Evolutionary conservation across 2,329 filamentous ascomycete species (phyloP).

Genomic region (Xylariaceae sp.): DNA sequence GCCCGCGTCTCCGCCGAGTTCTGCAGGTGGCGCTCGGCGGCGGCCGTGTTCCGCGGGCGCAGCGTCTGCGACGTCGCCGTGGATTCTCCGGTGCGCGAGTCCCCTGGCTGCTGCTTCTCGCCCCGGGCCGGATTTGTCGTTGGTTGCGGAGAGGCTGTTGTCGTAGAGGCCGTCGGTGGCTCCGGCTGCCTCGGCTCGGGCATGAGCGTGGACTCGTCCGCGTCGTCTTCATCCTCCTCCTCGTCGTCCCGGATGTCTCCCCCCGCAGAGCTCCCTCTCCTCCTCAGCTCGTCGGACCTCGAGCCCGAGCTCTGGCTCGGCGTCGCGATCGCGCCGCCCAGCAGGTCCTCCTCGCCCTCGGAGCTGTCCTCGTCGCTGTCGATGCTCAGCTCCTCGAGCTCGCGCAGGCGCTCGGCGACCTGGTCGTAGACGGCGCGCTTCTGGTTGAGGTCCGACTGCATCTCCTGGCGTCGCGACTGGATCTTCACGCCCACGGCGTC

Average conservation of each 20-base stretch:
- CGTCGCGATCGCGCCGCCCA: constrained; percentile 42
- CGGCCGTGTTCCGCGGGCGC: constrained; percentile 19
- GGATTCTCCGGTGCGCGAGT: constrained; percentile 5
- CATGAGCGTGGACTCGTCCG: constrained; percentile 13
- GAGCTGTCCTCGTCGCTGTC: constrained; percentile 35
- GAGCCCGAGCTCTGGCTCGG: constrained; percentile 46
- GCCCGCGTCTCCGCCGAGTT: constrained; percentile 9
- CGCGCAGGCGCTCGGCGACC: constrained; percentile 57
- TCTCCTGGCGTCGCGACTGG: constrained; percentile 48
- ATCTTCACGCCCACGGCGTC: constrained; percentile 54
- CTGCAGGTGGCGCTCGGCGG: not conserved
- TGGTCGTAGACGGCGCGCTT: constrained; percentile 61
- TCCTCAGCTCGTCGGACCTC: constrained; percentile 9
- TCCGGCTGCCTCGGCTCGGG: constrained; percentile 5
- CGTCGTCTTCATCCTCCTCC: constrained; percentile 9
- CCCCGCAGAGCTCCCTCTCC: constrained; percentile 2
- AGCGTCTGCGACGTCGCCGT: constrained; percentile 26
- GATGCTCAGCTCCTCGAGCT: constrained; percentile 55
- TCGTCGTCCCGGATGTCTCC: constrained; percentile 1
- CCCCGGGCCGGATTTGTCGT: constrained; percentile 1
- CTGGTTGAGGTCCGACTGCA: constrained; percentile 54
- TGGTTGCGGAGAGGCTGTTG: not conserved
- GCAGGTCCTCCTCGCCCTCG: constrained; percentile 51
- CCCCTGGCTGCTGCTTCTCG: not conserved
- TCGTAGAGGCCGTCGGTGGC: constrained; percentile 1